phyloP scores from a whole-genome alignment of 2,329 filamentous ascomycete genomes.

The Fusarium euwallaceae region DNA sequence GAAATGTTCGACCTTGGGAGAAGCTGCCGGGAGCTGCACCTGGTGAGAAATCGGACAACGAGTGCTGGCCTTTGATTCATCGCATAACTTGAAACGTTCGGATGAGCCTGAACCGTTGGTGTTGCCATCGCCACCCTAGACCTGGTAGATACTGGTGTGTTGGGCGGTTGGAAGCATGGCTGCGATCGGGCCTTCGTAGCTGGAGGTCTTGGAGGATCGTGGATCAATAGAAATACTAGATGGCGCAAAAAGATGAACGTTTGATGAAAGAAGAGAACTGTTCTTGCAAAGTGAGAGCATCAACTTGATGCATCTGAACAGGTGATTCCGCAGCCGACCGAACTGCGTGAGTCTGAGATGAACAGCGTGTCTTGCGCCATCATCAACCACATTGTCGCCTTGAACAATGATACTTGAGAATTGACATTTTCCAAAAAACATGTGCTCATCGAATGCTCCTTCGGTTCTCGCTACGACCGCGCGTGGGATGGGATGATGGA shows the following conservation, averaged over 20 bases:
- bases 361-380: background rate
- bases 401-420: background rate
- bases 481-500: background rate
- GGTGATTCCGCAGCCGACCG: background rate
- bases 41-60: background rate
- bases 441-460: background rate
- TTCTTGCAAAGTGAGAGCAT: background rate
- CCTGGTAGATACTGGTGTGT: background rate
- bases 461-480: background rate
- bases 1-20: background rate
- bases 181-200: background rate
- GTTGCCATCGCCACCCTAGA: background rate
- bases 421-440: background rate
- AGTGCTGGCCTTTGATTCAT: background rate
- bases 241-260: background rate
- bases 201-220: background rate
- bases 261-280: background rate
- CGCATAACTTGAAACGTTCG: background rate
- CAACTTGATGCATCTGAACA: background rate
- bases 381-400: background rate
- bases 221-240: background rate
- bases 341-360: background rate
- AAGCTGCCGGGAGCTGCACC: background rate
- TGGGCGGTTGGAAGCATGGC: background rate
- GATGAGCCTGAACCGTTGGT: background rate